Evolutionary conservation across 73 alveolate species (phyloP).

Genomic region (Effrenium voratum): DNA sequence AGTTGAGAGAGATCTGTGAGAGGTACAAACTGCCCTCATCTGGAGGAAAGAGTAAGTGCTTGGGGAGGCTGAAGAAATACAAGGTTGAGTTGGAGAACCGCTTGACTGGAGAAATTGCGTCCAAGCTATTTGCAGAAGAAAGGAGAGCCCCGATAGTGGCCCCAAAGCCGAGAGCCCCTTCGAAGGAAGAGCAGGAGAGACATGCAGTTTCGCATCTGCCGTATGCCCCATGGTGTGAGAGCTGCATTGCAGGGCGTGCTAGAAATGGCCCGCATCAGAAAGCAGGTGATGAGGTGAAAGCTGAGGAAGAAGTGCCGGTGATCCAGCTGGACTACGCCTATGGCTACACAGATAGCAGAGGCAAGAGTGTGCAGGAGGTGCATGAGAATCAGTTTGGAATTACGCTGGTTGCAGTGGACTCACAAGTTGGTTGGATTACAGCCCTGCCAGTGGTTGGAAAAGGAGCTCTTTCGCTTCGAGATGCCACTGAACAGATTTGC

Average conservation of each 20-base stretch:
- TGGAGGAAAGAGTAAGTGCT: neutral
- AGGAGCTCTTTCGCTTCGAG: neutral
- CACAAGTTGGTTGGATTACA: neutral
- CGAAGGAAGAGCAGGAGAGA: neutral
- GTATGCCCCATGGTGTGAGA: neutral
- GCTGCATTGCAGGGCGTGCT: neutral
- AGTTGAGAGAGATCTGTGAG: neutral
- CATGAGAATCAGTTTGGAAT: slow-evolving; percentile 31
- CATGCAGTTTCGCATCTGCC: neutral
- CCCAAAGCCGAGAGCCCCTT: neutral
- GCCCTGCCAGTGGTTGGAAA: neutral
- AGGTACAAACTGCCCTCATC: neutral
- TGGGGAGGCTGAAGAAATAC: neutral
- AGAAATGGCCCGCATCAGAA: neutral
- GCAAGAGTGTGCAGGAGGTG: too few species aligned
- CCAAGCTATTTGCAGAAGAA: neutral
- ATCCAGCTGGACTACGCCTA: neutral
- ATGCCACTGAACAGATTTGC: neutral
- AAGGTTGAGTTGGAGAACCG: neutral
- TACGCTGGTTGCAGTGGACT: neutral
- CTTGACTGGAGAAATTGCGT: neutral
- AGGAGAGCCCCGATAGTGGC: neutral
- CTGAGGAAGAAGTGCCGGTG: neutral
- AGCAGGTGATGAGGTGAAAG: neutral
- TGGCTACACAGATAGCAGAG: neutral